These are phyloP conservation scores for Apiospora saccharicola DNA, from an alignment of 2,329 filamentous ascomycete genomes.

Conservation along the genomic window DNA sequence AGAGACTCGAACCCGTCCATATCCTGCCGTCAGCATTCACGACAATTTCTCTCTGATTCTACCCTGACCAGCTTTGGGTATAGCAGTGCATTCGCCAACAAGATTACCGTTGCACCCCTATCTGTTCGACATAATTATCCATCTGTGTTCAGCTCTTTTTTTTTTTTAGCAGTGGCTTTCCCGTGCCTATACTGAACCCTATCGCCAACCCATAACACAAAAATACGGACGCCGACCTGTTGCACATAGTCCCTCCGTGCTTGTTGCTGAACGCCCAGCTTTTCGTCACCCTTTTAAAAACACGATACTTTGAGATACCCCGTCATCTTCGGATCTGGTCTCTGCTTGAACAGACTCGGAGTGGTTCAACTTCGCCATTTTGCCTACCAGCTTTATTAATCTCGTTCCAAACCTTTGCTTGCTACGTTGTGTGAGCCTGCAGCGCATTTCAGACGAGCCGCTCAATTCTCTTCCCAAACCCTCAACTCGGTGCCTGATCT, in stretches of 20 bases:
- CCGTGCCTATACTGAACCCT: slow-evolving; percentile 10
- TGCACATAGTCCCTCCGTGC: slow-evolving; percentile 23
- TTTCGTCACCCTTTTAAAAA: slow-evolving; percentile 19
- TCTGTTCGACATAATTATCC: slow-evolving; percentile 21
- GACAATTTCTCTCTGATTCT: slow-evolving; percentile 20
- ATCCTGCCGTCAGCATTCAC: slow-evolving; percentile 13
- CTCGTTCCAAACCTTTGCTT: slow-evolving; percentile 21
- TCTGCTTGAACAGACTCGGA: slow-evolving; percentile 24
- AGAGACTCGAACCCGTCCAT: slow-evolving; percentile 8
- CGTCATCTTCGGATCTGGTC: slow-evolving; percentile 23
- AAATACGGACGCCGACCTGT: slow-evolving; percentile 17
- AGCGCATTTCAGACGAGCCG: slow-evolving; percentile 22
- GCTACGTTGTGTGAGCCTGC: slow-evolving; percentile 21
- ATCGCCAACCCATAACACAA: slow-evolving; percentile 2
- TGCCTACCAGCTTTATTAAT: slow-evolving; percentile 23
- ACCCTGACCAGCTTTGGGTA: slow-evolving; percentile 23
- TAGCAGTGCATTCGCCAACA: slow-evolving; percentile 11
- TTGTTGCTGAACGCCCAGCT: slow-evolving; percentile 17
- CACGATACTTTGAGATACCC: slow-evolving; percentile 20
- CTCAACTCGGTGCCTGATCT: slow-evolving; percentile 47
- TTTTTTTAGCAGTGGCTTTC: slow-evolving; percentile 13
- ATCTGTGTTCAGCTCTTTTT: background rate
- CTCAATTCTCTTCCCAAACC: slow-evolving; percentile 27
- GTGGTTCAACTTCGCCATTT: slow-evolving; percentile 23
- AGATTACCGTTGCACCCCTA: slow-evolving; percentile 15